These are phyloP conservation scores for Paratrimastix pyriformis DNA, from an alignment of 78 protist species.

Conservation along the genomic window DNA sequence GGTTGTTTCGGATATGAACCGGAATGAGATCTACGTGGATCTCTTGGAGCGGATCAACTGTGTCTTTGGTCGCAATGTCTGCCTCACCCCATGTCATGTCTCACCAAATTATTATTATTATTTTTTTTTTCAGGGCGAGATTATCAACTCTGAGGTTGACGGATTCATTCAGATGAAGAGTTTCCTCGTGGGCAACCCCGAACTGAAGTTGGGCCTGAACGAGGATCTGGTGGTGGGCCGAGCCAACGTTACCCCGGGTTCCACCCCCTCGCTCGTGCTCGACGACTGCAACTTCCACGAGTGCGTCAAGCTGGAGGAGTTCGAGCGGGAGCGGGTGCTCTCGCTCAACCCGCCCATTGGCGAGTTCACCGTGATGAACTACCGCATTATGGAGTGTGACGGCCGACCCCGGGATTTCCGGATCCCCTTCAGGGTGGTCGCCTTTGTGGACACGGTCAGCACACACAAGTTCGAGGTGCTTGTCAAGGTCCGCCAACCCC, in stretches of 20 bases:
- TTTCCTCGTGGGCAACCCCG: constrained; percentile 63
- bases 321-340: constrained; percentile 25
- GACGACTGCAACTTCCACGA: constrained; percentile 60
- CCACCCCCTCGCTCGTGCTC: constrained; percentile 18
- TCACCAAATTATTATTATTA: too few species aligned
- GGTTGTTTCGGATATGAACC: background rate
- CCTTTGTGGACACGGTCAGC: constrained; percentile 7
- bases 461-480: constrained; percentile 20
- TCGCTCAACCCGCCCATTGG: constrained; percentile 45
- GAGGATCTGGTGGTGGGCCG: constrained; percentile 51
- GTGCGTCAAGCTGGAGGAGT: constrained; percentile 15
- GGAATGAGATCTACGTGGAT: constrained; percentile 66
- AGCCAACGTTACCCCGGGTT: background rate
- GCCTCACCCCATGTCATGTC: too few species aligned
- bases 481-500: too few species aligned
- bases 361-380: constrained; percentile 45
- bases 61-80: constrained; percentile 25
- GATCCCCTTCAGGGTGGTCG: constrained; percentile 38
- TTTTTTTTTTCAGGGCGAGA: too few species aligned
- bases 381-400: constrained; percentile 30
- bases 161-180: constrained; percentile 72
- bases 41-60: constrained; percentile 61
- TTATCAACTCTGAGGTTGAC: constrained; percentile 49
- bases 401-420: background rate
- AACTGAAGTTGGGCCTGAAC: constrained; percentile 57